Evolutionary conservation across 441 rosid species (phyloP).

Genomic region (Jatropha multifida): DNA sequence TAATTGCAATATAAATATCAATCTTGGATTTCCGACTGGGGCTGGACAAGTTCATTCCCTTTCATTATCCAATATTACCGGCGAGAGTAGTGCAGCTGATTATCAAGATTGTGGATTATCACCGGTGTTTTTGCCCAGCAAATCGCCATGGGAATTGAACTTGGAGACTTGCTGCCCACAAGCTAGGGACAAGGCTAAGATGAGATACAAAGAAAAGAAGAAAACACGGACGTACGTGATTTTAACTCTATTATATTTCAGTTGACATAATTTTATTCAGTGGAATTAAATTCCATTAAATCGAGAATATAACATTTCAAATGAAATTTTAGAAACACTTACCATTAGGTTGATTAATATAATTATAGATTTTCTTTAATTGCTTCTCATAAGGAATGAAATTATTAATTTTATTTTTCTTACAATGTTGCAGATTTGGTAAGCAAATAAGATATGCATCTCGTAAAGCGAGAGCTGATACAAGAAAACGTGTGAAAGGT

Average conservation of each 20-base stretch:
- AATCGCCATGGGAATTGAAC: conserved; percentile 70
- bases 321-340: too few relatives aligned
- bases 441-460: conserved; percentile 78
- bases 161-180: conserved; percentile 48
- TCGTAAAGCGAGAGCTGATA: conserved; percentile 81
- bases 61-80: conserved; percentile 54
- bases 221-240: conserved; percentile 46
- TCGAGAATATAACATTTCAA: too few relatives aligned
- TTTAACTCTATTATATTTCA: background rate
- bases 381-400: too few relatives aligned
- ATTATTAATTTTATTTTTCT: background rate
- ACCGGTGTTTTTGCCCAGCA: conserved; percentile 39
- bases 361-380: too few relatives aligned
- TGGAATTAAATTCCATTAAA: background rate
- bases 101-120: conserved; percentile 61
- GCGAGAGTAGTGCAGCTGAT: conserved; percentile 53
- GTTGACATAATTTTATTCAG: too few relatives aligned
- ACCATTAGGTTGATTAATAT: too few relatives aligned
- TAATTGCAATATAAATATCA: conserved; percentile 37
- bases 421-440: conserved; percentile 44
- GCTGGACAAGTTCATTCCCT: conserved; percentile 47
- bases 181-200: conserved; percentile 63
- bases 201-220: conserved; percentile 73
- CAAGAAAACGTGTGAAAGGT: conserved; percentile 85
- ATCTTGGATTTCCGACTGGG: conserved; percentile 42